Percentiles rank a stretch among this genome's conserved stretches.
Conservation (phyloP, 2,329 filamentous ascomycete genomes). For the Pseudovirgaria hyperparasitica region DNA sequence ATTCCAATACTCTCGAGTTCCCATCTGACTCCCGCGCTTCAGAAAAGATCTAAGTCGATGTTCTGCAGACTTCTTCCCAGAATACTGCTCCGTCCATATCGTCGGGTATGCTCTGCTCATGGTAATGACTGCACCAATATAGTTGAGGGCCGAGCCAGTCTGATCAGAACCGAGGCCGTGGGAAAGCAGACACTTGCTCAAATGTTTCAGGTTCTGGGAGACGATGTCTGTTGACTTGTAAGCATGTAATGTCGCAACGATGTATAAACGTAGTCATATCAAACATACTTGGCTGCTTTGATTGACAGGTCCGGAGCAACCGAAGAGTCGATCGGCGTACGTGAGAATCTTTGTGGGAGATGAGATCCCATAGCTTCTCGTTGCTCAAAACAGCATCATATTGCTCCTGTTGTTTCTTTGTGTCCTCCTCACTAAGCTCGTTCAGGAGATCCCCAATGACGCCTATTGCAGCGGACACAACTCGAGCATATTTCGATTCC, state of each 20-base stretch:
- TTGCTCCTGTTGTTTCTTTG: constrained; percentile 45
- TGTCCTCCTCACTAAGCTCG: constrained; percentile 34
- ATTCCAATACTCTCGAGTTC: constrained; percentile 59
- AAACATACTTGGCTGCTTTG: constrained; percentile 29
- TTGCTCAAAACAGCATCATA: constrained; percentile 57
- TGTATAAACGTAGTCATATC: constrained; percentile 1
- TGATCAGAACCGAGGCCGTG: constrained; percentile 65
- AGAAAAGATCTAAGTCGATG: constrained; percentile 59
- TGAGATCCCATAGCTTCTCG: constrained; percentile 47
- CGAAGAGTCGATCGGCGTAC: constrained; percentile 46
- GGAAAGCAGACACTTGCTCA: constrained; percentile 57
- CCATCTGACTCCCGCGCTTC: constrained; percentile 73
- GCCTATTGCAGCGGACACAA: constrained; percentile 48
- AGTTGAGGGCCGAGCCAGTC: constrained; percentile 58
- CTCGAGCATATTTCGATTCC: constrained; percentile 71
- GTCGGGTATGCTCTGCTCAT: constrained; percentile 54
- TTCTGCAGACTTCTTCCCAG: constrained; percentile 41
- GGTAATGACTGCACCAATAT: constrained; percentile 51
- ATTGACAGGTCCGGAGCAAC: constrained; percentile 39
- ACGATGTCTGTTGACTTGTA: constrained; percentile 14
- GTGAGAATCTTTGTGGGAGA: constrained; percentile 41
- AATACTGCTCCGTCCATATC: constrained; percentile 60
- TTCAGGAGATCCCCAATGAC: constrained; percentile 42
- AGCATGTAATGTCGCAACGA: background rate
- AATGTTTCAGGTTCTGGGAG: constrained; percentile 34